A percentile compares a stretch with the other conserved stretches of the same genome.
phyloP scores from a whole-genome alignment of 257 asterid species.

The Jaltomata sinuosa region DNA sequence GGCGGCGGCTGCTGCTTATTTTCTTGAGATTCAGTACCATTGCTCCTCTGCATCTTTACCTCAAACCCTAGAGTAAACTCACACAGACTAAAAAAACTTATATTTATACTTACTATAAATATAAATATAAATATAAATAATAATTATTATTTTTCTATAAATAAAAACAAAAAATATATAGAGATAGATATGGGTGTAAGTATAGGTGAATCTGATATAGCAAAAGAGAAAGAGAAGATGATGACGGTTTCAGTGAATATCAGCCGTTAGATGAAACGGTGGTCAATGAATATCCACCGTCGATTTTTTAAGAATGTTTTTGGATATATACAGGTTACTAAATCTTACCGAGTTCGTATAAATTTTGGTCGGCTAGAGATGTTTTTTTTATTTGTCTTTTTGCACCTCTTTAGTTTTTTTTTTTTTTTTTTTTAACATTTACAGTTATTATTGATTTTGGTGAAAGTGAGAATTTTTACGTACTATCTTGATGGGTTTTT shows the following conservation, averaged over 20 bases:
- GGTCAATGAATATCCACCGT: not conserved
- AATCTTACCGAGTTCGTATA: not conserved
- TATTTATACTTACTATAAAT: not conserved
- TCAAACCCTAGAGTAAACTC: not conserved
- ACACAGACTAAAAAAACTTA: not conserved
- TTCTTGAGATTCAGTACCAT: constrained; percentile 3
- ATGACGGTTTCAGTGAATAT: not conserved
- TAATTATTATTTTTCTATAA: not conserved
- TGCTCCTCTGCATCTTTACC: not conserved
- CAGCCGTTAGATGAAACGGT: not conserved
- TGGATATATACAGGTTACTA: not conserved
- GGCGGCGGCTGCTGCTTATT: not conserved
- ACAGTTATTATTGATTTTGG: not conserved
- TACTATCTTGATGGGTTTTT: not conserved
- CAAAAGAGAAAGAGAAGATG: not conserved
- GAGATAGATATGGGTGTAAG: not conserved
- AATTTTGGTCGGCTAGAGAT: constrained; percentile 2
- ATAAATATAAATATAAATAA: not conserved
- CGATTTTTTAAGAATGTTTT: not conserved
- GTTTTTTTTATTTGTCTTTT: not conserved
- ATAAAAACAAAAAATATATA: not conserved
- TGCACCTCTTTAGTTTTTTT: not conserved
- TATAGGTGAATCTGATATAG: constrained; percentile 1
- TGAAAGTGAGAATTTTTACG: not conserved
- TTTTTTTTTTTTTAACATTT: not conserved